These are phyloP conservation scores for Colletotrichum lentis DNA, from an alignment of 2,329 filamentous ascomycete genomes.

Conservation along the genomic window DNA sequence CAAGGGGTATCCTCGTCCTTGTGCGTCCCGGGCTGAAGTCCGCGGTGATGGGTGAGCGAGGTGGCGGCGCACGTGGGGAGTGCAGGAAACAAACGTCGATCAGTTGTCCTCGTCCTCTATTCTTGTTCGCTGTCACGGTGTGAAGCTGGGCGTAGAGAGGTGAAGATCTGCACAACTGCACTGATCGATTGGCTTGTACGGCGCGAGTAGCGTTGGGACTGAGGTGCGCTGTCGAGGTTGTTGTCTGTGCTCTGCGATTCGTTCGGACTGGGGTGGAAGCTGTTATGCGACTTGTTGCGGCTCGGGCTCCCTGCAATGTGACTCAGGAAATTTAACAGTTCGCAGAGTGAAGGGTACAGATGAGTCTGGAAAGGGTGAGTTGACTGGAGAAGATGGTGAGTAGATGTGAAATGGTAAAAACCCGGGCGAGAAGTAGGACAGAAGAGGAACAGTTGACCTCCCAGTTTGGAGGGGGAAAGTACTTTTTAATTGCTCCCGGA, in stretches of 20 bases:
- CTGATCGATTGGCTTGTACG: slow-evolving; percentile 12
- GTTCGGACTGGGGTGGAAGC: background rate
- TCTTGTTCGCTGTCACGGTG: slow-evolving; percentile 19
- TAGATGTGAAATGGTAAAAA: background rate
- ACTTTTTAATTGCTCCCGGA: slow-evolving; percentile 32
- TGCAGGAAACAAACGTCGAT: slow-evolving; percentile 28
- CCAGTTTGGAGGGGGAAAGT: slow-evolving; percentile 24
- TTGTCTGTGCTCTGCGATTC: background rate
- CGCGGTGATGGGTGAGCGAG: slow-evolving; percentile 4
- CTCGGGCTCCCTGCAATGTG: background rate
- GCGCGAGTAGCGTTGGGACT: background rate
- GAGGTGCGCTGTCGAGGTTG: background rate
- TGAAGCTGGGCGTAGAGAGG: slow-evolving; percentile 11
- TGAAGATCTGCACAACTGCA: slow-evolving; percentile 15
- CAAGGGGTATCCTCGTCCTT: background rate
- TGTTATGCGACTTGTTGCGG: background rate
- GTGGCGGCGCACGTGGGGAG: slow-evolving; percentile 33
- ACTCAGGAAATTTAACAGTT: background rate
- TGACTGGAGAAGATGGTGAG: background rate
- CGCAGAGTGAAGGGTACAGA: background rate
- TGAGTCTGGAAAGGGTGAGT: background rate
- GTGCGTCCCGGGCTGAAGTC: slow-evolving; percentile 19
- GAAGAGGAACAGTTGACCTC: background rate
- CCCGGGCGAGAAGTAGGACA: background rate
- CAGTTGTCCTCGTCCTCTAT: slow-evolving; percentile 23